Conservation (phyloP, 1,139 yeast species). For the Debaryomyces sp. region DNA sequence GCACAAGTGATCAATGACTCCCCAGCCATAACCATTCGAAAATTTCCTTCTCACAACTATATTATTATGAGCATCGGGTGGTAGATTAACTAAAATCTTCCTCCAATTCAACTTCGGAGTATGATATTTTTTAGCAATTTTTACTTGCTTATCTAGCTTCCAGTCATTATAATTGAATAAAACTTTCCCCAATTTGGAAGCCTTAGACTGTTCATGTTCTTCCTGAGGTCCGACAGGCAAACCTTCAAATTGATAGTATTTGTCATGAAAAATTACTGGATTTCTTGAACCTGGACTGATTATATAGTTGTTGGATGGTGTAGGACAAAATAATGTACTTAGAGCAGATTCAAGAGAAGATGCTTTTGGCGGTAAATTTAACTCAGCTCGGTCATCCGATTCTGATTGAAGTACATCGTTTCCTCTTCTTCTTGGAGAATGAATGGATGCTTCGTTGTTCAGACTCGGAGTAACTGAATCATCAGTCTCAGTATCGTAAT, state of each 20-base stretch:
- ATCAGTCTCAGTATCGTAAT: not conserved
- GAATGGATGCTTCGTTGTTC: not conserved
- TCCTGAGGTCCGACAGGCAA: slow-evolving; percentile 44
- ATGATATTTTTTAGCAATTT: slow-evolving; percentile 88
- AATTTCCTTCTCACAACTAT: slow-evolving; percentile 86
- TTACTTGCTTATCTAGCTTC: slow-evolving; percentile 62
- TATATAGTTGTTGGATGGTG: slow-evolving; percentile 39
- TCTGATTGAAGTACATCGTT: not conserved
- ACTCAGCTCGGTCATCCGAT: not conserved
- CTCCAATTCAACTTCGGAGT: slow-evolving; percentile 76
- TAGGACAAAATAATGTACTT: slow-evolving; percentile 44
- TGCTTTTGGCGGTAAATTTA: slow-evolving; percentile 47
- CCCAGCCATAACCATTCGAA: slow-evolving; percentile 97
- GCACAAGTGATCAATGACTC: slow-evolving; percentile 62
- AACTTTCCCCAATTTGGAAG: slow-evolving; percentile 1
- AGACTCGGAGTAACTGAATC: not conserved
- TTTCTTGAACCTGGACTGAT: slow-evolving; percentile 46
- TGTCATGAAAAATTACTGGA: slow-evolving; percentile 76
- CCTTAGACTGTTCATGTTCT: not conserved
- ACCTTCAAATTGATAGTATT: slow-evolving; percentile 65
- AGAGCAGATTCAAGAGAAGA: slow-evolving; percentile 49
- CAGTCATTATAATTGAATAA: slow-evolving; percentile 24
- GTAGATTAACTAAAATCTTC: slow-evolving; percentile 80
- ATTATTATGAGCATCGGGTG: slow-evolving; percentile 96
- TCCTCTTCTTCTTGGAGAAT: not conserved